Conservation (phyloP, 2,329 filamentous ascomycete species). For the Decorospora gaudefroyi region DNA sequence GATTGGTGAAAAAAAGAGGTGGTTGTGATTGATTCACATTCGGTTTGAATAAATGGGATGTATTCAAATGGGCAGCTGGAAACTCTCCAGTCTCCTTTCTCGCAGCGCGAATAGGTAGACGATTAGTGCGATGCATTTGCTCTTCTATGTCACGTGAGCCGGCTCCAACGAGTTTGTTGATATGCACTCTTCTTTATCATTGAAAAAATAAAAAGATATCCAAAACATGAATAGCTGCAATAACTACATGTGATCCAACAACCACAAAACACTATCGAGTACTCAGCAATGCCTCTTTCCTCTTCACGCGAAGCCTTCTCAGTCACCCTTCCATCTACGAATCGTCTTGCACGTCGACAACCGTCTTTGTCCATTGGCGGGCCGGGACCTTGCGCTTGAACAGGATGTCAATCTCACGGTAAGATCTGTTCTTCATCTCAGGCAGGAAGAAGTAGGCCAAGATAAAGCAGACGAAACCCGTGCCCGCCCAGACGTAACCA, state of each 20-base stretch:
- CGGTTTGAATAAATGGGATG: no score
- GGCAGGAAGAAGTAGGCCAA: conserved; percentile 58
- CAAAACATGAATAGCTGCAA: neutral
- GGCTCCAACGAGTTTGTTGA: no score
- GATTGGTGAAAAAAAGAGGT: no score
- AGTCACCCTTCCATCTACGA: conserved; percentile 54
- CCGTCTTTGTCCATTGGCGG: conserved; percentile 61
- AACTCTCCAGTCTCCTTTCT: no score
- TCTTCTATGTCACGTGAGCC: no score
- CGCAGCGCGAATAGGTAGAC: no score
- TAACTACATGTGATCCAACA: neutral
- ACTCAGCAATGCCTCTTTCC: neutral
- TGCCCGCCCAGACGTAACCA: conserved; percentile 44
- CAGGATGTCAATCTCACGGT: conserved; percentile 57
- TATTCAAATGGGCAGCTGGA: no score
- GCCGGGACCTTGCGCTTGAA: conserved; percentile 56
- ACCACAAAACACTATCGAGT: neutral
- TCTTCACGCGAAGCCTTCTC: neutral
- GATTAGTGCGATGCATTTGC: no score
- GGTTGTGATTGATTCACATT: no score
- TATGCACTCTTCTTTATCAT: no score
- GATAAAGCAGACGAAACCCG: conserved; percentile 60
- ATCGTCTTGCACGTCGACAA: conserved; percentile 63
- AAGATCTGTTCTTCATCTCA: conserved; percentile 59
- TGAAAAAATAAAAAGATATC: no score